phyloP scores from a whole-genome alignment of 2,329 filamentous ascomycete genomes.

The Aspergillus persii region DNA sequence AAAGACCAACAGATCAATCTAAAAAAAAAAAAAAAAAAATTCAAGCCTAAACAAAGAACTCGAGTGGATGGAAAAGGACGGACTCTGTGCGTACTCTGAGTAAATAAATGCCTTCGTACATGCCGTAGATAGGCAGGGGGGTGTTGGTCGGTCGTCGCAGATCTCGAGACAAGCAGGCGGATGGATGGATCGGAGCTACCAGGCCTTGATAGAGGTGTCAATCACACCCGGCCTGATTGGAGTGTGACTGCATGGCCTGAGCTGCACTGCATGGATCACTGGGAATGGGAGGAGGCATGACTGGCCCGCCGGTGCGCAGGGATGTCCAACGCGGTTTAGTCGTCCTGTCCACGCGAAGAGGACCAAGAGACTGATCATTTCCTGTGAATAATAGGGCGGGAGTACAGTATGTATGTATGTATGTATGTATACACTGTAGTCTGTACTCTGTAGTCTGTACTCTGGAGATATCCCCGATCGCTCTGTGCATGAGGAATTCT shows the following conservation, averaged over 20 bases:
- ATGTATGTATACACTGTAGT: neutral
- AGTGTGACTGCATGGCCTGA: neutral
- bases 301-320: neutral
- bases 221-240: neutral
- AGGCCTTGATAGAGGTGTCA: neutral
- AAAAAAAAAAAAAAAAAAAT: neutral
- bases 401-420: neutral
- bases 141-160: neutral
- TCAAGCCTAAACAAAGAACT: too few species aligned
- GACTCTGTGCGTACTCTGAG: too few species aligned
- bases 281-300: neutral
- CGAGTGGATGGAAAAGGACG: too few species aligned
- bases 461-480: neutral
- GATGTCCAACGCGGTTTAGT: slow-evolving; percentile 2
- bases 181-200: neutral
- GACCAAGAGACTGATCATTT: neutral
- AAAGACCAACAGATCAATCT: too few species aligned
- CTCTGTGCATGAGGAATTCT: neutral
- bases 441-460: neutral
- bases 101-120: neutral
- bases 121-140: neutral
- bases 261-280: slow-evolving; percentile 3
- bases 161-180: neutral
- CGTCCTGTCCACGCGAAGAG: neutral
- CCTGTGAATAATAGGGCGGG: too few species aligned